Base-by-base conservation (phyloP, 805 yeast genomes). In the Naumovozyma castellii region DNA sequence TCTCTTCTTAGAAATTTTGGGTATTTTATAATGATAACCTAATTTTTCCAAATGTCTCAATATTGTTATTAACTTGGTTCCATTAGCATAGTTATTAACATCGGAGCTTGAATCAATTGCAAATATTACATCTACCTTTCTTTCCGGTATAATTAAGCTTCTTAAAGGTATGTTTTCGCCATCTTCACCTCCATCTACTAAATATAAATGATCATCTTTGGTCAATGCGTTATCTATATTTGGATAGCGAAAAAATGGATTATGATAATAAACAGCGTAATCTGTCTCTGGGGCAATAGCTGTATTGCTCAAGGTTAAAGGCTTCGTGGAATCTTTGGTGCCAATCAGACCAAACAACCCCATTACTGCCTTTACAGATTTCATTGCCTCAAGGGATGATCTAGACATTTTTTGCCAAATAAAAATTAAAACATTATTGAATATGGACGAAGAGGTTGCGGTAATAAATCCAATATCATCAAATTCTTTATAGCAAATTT, bases 141-240 rank as follows among this genome's bases (percentile, higher is more conserved):
- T 67, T 34, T 73, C 72, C 4, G 75, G 73, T 47, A 79, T 81
- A 19, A 81, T 51, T 37, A 84, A 66, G 2, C 90, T 84, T 22
- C 71, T 63, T 30, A 80, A 57, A 0, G 94, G 92, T 14, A 84
- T 67, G 51, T 81, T 81, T 57, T 81, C 86, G 6, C 69, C 66
- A 56, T 83, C 90, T 56, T 79, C 85, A 25, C 92, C 94, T 33
- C 94, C 94, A 54, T 84, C 94, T 22, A 75, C 85, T 43, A 84
- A 47, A 42, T 61, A 65, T n/a, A 67, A 43, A 31, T 55, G 57
- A 39, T 59, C 59, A 2, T 62, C 53, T 3, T 49, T 39, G 17
- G 61, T 55, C 28, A 53, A 51, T n/a, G 52, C 49, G 30, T 48
- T 46, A 10, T 31, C 43, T 3, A 39, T 37, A 31, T 49, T 51